A percentile compares a stretch with the other conserved stretches of the same genome.
phyloP scores from a whole-genome alignment of 208 protist genomes.

The Leishmania aethiopica region DNA sequence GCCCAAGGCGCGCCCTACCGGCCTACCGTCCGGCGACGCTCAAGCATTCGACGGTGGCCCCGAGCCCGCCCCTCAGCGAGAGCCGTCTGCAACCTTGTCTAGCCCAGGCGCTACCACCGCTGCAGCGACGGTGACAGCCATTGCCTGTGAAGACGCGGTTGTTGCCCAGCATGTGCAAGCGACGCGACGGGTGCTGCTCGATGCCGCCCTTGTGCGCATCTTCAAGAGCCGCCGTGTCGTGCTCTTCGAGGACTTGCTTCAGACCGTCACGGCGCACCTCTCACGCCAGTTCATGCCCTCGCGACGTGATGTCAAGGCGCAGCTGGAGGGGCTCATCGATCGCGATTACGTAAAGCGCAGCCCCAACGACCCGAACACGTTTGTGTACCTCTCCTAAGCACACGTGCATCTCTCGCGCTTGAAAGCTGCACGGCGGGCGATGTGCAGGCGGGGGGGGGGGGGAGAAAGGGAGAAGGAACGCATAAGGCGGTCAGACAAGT shows the following conservation, averaged over 20 bases:
- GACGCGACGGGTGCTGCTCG: conserved; percentile 47
- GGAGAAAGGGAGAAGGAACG: not conserved
- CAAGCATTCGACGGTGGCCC: not conserved
- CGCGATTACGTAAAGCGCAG: conserved; percentile 66
- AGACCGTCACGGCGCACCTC: conserved; percentile 54
- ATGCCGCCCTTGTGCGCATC: conserved; percentile 67
- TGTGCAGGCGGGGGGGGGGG: not conserved
- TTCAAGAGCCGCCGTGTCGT: conserved; percentile 71
- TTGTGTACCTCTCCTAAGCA: conserved; percentile 66
- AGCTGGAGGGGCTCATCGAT: conserved; percentile 69
- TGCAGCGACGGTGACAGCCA: not conserved
- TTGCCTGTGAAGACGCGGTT: conserved; percentile 13
- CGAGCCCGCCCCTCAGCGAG: not conserved
- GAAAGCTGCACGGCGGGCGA: not conserved
- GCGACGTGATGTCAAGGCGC: conserved; percentile 54
- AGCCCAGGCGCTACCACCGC: not conserved
- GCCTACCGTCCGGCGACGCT: conserved; percentile 9
- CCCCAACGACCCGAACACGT: conserved; percentile 33
- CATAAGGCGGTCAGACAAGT: not conserved
- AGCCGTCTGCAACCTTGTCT: not conserved
- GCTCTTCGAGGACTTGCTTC: conserved; percentile 55
- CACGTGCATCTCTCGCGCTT: not conserved
- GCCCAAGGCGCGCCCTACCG: conserved; percentile 25
- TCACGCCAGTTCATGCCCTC: conserved; percentile 55
- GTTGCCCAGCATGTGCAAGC: conserved; percentile 31